Conservation (phyloP, 345 rosid genomes). For the Eucalyptus polyanthemos region DNA sequence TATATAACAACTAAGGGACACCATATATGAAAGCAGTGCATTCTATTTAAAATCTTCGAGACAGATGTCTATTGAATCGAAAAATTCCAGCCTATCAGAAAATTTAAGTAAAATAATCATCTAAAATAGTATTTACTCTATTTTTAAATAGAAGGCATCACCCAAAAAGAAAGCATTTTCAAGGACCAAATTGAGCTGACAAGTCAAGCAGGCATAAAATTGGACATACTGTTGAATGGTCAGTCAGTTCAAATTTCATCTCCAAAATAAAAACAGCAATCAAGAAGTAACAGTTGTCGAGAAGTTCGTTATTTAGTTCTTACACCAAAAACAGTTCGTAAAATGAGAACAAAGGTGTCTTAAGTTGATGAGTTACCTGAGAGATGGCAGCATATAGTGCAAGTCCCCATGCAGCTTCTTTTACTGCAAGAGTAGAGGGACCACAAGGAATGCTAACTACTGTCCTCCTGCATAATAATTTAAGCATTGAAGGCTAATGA, state of each 20-base stretch:
- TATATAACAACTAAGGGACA: background rate
- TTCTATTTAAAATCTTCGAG: background rate
- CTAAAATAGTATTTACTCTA: background rate
- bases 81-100: background rate
- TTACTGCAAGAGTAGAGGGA: constrained; percentile 92
- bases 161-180: background rate
- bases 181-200: background rate
- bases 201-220: background rate
- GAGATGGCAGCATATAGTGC: constrained; percentile 94
- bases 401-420: constrained; percentile 99
- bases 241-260: background rate
- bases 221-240: background rate
- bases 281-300: background rate
- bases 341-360: background rate
- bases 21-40: background rate
- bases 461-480: constrained; percentile 59
- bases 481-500: background rate
- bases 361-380: constrained; percentile 35
- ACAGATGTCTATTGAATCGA: background rate
- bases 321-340: background rate
- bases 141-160: background rate
- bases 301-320: background rate
- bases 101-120: background rate
- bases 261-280: background rate
- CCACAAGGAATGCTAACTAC: constrained; percentile 96